These are phyloP conservation scores for Aspergillus kassunensis DNA, from an alignment of 495 filamentous ascomycete genomes.

Conservation along the genomic window DNA sequence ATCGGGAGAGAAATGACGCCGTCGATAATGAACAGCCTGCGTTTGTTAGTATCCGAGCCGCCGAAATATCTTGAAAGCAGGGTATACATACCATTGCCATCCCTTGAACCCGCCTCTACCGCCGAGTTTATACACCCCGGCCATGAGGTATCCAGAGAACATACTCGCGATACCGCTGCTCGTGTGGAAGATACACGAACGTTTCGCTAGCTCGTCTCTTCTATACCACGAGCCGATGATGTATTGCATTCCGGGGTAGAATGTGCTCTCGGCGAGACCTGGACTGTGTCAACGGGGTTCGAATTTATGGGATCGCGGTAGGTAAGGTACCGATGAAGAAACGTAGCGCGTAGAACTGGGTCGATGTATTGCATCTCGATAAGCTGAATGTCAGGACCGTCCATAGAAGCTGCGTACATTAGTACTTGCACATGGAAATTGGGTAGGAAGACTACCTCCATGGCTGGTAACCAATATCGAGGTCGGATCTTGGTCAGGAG, in stretches of 20 bases:
- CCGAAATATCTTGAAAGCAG: background rate
- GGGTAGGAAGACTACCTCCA: slow-evolving; percentile 21
- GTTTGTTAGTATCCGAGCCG: too few species aligned
- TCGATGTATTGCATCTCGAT: slow-evolving; percentile 41
- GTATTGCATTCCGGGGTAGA: slow-evolving; percentile 46
- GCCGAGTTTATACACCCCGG: slow-evolving; percentile 48
- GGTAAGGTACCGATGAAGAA: slow-evolving; percentile 52
- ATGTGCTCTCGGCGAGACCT: slow-evolving; percentile 43
- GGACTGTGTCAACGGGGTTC: background rate
- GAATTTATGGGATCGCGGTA: background rate
- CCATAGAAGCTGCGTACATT: slow-evolving; percentile 48
- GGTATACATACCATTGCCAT: slow-evolving; percentile 43
- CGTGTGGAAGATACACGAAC: slow-evolving; percentile 61
- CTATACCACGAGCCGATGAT: slow-evolving; percentile 50
- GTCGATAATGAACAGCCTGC: slow-evolving; percentile 41
- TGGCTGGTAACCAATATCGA: slow-evolving; percentile 55
- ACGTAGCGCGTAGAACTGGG: slow-evolving; percentile 52
- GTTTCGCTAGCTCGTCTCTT: slow-evolving; percentile 52
- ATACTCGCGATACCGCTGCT: slow-evolving; percentile 50
- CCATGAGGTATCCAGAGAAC: slow-evolving; percentile 57
- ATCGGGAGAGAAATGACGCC: slow-evolving; percentile 46
- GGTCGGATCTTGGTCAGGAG: slow-evolving; percentile 53
- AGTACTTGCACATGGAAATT: background rate
- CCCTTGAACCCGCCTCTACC: slow-evolving; percentile 45
- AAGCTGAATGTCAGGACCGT: slow-evolving; percentile 48